Evolutionary conservation across 352 stramenopile species (phyloP), one percentile per base, ranked within the genome.

Genomic region (Pythium sukuiense): DNA sequence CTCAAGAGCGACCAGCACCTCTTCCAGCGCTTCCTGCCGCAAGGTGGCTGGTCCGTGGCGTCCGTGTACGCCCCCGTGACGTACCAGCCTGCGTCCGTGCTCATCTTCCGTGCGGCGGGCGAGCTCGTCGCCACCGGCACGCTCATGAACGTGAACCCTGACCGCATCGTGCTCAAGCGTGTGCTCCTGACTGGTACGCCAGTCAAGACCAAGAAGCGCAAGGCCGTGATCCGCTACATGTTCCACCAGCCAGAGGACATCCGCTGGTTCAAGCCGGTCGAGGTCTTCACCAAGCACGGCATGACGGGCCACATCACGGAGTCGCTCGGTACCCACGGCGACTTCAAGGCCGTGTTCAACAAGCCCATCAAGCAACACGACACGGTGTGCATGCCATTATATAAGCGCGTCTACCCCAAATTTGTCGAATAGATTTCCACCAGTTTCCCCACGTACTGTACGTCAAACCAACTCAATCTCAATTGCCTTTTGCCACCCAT

Each of bases 391-490:
- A 80, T 99, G 66, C 89, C 96, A 56, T 79, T 99, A 67, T 99
- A 99, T 90, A 99, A 99, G 85, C 89, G 98, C 59, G 92, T 99
- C 20, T 99, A 98, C 79, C 98, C 98, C 53, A 99, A 99, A 81
- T 98, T 92, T 69, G 82, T 89, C 67, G 87, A 81, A 75, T 87
- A 68, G 66, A 72, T 67, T 12, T 30, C 20, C 55, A 33, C 8
- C 27, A 55, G 12, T 32, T 32, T 45, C 6, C 32, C 27, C 16
- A 55, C 32, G 24, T 55, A 49, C 32, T 37, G 6, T 37, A 4
- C 35, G 35, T 43, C 7, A 12, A 18, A 52, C 29, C 6, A 52
- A 29, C 45, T 52, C 45, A 52, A 52, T 52, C 45, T 14, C 45
- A 52, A 52, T 4, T 52, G 45, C 20, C 20, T 24, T 24, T 24